Percentiles rank a stretch among this genome's conserved stretches.
Evolutionary conservation across 2,329 filamentous ascomycete genomes (phyloP).

Genomic region (Trichophyton schoenleinii): DNA sequence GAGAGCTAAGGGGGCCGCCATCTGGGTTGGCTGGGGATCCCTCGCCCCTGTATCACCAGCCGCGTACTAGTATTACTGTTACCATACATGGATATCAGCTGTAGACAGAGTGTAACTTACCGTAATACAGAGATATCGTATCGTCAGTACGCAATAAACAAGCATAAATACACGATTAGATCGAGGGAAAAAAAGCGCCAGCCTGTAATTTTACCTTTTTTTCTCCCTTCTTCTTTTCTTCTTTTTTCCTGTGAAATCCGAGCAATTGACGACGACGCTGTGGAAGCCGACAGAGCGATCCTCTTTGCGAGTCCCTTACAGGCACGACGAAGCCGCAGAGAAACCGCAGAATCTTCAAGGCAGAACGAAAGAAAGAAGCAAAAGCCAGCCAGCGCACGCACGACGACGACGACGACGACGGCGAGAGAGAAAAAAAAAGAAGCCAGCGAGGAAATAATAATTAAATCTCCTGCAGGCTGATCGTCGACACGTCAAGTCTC

Average conservation of each 20-base stretch:
- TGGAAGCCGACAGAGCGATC: no score
- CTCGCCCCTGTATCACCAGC: not conserved
- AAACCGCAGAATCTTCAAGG: not conserved
- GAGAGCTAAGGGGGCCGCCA: not conserved
- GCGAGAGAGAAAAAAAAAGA: not conserved
- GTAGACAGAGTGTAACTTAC: not conserved
- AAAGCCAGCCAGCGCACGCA: not conserved
- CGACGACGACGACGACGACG: not conserved
- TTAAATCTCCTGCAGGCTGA: slow-evolving; percentile 1
- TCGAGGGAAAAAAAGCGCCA: not conserved
- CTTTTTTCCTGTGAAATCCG: not conserved
- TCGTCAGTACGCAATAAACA: not conserved
- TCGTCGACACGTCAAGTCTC: slow-evolving; percentile 1
- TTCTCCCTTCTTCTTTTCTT: not conserved
- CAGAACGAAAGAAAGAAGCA: not conserved
- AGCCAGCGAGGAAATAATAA: no score
- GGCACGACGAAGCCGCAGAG: no score
- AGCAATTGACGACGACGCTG: no score
- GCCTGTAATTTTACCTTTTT: not conserved
- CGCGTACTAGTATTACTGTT: not conserved
- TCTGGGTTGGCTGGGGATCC: not conserved
- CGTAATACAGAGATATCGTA: not conserved
- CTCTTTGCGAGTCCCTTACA: no score
- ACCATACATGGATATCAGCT: not conserved
- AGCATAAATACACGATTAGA: not conserved